phyloP scores from a whole-genome alignment of 108 stramenopile genomes.

The Fistulifera solaris region DNA sequence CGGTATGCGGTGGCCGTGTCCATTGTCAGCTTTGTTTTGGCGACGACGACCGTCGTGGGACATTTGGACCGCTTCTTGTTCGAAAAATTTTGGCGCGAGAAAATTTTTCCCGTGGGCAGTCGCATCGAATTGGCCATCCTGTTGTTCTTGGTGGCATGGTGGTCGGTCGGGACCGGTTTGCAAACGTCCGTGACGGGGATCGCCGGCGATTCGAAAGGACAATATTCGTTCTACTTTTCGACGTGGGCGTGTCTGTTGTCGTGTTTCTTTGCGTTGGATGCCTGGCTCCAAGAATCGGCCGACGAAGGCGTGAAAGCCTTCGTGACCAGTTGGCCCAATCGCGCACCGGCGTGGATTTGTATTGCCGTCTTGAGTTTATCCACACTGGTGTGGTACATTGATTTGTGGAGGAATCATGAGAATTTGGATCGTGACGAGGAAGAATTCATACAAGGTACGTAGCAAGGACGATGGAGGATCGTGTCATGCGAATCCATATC shows the following conservation, averaged over 20 bases:
- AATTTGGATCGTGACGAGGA: conserved; percentile 5
- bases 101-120: conserved; percentile 25
- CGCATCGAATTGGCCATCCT: conserved; percentile 33
- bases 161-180: conserved; percentile 52
- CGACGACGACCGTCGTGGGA: conserved; percentile 19
- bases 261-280: conserved; percentile 38
- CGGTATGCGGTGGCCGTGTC: conserved; percentile 36
- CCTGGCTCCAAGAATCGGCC: conserved; percentile 42
- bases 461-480: too few relatives aligned
- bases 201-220: conserved; percentile 64
- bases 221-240: conserved; percentile 61
- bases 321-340: conserved; percentile 58
- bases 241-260: conserved; percentile 48
- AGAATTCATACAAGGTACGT: conserved; percentile 6
- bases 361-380: conserved; percentile 37
- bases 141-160: conserved; percentile 48
- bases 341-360: conserved; percentile 62
- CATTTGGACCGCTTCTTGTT: conserved; percentile 43
- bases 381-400: conserved; percentile 47
- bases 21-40: conserved; percentile 29
- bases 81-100: conserved; percentile 10
- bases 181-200: conserved; percentile 51
- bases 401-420: conserved; percentile 28
- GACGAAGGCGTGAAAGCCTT: conserved; percentile 37
- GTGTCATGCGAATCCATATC: neutral